Percentiles rank a stretch among this genome's conserved stretches.
These are phyloP conservation scores for Podospora pseudopauciseta DNA, from an alignment of 495 filamentous ascomycete genomes.

Conservation along the genomic window DNA sequence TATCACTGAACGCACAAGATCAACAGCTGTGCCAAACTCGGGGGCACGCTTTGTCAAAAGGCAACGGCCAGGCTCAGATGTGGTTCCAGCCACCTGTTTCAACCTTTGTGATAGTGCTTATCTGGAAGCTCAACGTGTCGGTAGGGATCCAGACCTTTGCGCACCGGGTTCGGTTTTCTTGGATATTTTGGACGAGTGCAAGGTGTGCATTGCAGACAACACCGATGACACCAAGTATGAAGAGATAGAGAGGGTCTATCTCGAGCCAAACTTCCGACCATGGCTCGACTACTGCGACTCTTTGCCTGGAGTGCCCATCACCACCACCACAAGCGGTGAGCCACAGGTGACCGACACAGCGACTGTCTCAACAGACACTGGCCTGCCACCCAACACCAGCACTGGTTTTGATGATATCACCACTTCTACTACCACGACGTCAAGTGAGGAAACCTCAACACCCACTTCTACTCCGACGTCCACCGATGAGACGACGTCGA, in stretches of 20 bases:
- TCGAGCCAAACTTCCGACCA: conserved; percentile 24
- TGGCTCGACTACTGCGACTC: conserved; percentile 35
- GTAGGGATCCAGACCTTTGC: conserved; percentile 49
- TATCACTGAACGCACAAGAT: conserved; percentile 37
- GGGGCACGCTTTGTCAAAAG: not conserved
- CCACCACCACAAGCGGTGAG: conserved; percentile 6
- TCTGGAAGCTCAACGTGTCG: conserved; percentile 44
- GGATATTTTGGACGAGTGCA: conserved; percentile 36
- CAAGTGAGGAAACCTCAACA: conserved; percentile 3
- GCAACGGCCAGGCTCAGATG: conserved; percentile 35
- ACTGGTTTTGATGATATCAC: conserved; percentile 24
- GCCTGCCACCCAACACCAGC: conserved; percentile 26
- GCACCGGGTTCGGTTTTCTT: conserved; percentile 39
- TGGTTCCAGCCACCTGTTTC: conserved; percentile 49
- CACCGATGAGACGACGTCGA: conserved; percentile 3
- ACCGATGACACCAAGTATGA: conserved; percentile 18
- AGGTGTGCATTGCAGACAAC: conserved; percentile 32
- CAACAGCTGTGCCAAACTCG: conserved; percentile 16
- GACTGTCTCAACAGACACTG: conserved; percentile 21
- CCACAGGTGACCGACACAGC: conserved; percentile 24
- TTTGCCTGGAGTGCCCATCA: not conserved
- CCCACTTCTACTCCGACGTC: not conserved
- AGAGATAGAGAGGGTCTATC: conserved; percentile 22
- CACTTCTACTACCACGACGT: conserved; percentile 20
- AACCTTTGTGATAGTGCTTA: conserved; percentile 50